These are phyloP conservation scores for Penicillium sp. DNA, from an alignment of 2,329 filamentous ascomycete genomes.

Conservation along the genomic window DNA sequence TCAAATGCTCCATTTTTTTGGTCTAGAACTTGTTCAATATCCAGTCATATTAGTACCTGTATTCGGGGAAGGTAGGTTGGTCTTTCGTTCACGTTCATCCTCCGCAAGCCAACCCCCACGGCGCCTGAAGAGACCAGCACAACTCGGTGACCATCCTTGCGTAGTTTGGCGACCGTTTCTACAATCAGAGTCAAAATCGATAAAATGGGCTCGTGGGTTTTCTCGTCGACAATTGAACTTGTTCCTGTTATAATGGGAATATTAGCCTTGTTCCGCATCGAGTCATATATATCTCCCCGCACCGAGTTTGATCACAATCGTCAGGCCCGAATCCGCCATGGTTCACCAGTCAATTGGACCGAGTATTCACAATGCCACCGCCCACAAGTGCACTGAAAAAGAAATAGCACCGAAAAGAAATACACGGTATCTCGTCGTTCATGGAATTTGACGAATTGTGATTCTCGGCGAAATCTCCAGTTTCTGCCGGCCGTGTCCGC, in stretches of 20 bases:
- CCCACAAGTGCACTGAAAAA: background rate
- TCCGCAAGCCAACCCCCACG: slow-evolving; percentile 84
- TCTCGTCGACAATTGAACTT: slow-evolving; percentile 97
- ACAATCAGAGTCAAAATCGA: slow-evolving; percentile 89
- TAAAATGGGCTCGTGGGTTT: slow-evolving; percentile 85
- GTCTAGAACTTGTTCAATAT: background rate
- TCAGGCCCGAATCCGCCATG: slow-evolving; percentile 28
- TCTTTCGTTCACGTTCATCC: slow-evolving; percentile 80
- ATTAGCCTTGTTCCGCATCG: slow-evolving; percentile 14
- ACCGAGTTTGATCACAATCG: slow-evolving; percentile 41
- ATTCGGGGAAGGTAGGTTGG: slow-evolving; percentile 87
- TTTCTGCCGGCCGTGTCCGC: slow-evolving; percentile 32
- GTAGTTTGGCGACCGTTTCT: slow-evolving; percentile 81
- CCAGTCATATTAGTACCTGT: slow-evolving; percentile 53
- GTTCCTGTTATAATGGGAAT: slow-evolving; percentile 59
- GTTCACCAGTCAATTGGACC: slow-evolving; percentile 4
- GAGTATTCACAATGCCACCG: background rate
- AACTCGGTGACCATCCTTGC: slow-evolving; percentile 86
- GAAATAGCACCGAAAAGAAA: background rate
- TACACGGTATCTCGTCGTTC: background rate
- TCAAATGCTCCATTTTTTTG: background rate
- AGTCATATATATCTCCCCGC: slow-evolving; percentile 24
- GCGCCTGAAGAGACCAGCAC: slow-evolving; percentile 96
- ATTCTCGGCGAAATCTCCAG: slow-evolving; percentile 10
- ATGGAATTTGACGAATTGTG: slow-evolving; percentile 6